Percentiles rank a stretch among this genome's conserved stretches.
These are phyloP conservation scores for Chalciporus chontae DNA, from an alignment of 768 basidiomycete species.

Conservation along the genomic window DNA sequence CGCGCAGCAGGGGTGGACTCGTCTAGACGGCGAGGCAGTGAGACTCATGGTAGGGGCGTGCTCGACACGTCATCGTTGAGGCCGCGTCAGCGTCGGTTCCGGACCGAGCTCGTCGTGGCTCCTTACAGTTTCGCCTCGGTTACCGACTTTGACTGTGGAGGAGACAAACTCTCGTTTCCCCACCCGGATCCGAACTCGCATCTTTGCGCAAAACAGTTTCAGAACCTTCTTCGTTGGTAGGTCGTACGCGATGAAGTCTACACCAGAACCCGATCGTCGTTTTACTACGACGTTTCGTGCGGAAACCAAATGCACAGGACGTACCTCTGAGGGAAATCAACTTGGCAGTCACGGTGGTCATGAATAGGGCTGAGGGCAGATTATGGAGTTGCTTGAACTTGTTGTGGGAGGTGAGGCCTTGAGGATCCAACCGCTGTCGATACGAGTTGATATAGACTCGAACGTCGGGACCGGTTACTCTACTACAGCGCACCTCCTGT, in stretches of 20 bases:
- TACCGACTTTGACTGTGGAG: constrained; percentile 5
- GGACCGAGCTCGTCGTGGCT: no score
- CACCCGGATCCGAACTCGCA: constrained; percentile 20
- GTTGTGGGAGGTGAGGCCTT: background rate
- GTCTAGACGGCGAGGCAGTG: no score
- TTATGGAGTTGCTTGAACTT: background rate
- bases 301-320: background rate
- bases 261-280: background rate
- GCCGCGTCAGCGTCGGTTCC: no score
- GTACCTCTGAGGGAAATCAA: background rate
- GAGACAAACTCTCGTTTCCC: constrained; percentile 16
- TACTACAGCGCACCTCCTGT: background rate
- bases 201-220: constrained; percentile 16
- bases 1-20: no score
- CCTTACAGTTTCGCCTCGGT: constrained; percentile 1
- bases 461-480: background rate
- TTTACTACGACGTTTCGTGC: background rate
- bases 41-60: no score
- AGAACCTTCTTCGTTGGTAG: constrained; percentile 20
- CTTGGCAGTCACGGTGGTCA: background rate
- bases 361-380: background rate
- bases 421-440: background rate
- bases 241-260: constrained; percentile 25
- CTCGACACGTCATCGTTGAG: no score
- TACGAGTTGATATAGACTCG: background rate